Evolutionary conservation across 129 eudicot species (phyloP), one percentile per base, ranked within the genome.

Genomic region (Centaurea solstitialis): DNA sequence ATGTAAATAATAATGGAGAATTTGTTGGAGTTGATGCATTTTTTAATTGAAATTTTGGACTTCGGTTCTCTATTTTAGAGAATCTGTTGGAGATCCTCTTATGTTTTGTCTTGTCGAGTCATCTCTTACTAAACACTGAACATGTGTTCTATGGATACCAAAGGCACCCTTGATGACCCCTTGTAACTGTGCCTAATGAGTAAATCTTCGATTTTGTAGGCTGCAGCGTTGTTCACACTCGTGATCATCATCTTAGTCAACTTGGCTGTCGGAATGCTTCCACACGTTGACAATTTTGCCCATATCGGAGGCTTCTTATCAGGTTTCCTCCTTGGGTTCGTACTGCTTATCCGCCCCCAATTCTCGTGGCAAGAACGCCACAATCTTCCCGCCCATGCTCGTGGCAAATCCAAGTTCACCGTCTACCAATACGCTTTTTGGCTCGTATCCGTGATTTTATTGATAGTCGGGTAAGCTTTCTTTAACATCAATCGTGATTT

Each of bases 281-380:
- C 98, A 47, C 97, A 89, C 62, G 96, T 92, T 13, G 98, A 94
- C 84, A 94, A 94, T 78, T 94, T 90, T 76, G 97, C 96, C 7
- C 97, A 90, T 72, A 88, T 94, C 45, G 98, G 98, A 76, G 98
- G 97, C 3, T 92, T 94, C 81, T 33, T 90, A 28, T 67, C 89
- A 6, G 98, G 98, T 67, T 90, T 94, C 62, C 90, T 94, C 37
- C 91, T 90, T 11, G 98, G 98, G 18, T 95, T 94, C 81, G 81
- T 94, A 15, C 75, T 92, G 33, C 90, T 94, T 64, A 72, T 90
- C 1, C 90, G 94, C 33, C 96, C 94, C 33, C 97, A 93, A 65
- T 92, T 86, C 85, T 91, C 96, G 22, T 94, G 96, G 96, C 76
- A 79, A 59, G 97, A 90, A 76, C 72, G 88, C 79, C 86, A 21